Conservation (phyloP, 345 rosid genomes). For the Mercurialis annua region DNA sequence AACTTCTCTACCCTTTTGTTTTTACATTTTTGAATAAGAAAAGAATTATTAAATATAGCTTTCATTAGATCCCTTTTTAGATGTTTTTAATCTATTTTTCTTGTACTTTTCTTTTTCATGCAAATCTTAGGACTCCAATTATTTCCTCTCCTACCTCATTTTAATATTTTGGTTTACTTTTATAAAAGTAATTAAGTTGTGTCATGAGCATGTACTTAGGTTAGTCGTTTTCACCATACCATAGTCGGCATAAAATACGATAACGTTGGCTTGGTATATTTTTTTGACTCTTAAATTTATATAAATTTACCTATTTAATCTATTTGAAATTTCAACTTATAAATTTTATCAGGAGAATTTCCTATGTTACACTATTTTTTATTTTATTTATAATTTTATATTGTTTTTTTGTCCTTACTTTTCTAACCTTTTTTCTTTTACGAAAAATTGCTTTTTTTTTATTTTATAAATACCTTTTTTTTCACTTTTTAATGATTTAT, state of each 20-base stretch:
- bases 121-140: slow-evolving; percentile 28
- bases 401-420: no score
- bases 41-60: slow-evolving; percentile 15
- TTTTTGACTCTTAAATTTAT: no score
- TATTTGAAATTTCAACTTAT: no score
- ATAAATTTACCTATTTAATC: no score
- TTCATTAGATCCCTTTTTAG: neutral
- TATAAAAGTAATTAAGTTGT: neutral
- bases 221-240: slow-evolving; percentile 31
- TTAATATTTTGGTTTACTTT: no score
- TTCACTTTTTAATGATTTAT: neutral
- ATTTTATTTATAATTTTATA: no score
- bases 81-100: neutral
- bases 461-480: no score
- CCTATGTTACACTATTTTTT: no score
- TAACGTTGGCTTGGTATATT: no score
- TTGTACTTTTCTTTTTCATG: neutral
- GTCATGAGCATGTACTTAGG: slow-evolving; percentile 3
- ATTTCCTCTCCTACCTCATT: slow-evolving; percentile 11
- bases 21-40: slow-evolving; percentile 16
- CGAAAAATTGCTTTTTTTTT: no score
- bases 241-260: slow-evolving; percentile 28
- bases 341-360: no score
- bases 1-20: slow-evolving; percentile 20
- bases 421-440: no score